These are phyloP conservation scores for Psilocybe cyanescens DNA, from an alignment of 768 basidiomycete species.

Conservation along the genomic window DNA sequence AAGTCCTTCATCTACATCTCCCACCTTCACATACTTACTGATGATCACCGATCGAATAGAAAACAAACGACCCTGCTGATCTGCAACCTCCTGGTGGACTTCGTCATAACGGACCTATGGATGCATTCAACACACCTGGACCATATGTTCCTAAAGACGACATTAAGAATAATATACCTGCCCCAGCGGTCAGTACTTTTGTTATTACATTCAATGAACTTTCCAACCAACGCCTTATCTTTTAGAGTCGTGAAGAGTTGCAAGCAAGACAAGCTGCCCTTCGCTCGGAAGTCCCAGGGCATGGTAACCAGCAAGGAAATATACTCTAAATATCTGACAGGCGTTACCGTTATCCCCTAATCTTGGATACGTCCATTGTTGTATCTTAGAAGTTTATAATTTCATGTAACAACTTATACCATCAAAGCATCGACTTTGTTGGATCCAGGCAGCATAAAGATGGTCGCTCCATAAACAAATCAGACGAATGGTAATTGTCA, in stretches of 20 bases:
- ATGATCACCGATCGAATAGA: constrained; percentile 35
- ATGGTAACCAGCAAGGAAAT: constrained; percentile 10
- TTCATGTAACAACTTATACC: too few relatives aligned
- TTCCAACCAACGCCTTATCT: background rate
- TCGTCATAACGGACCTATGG: constrained; percentile 39
- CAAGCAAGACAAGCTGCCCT: constrained; percentile 37
- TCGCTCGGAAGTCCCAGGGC: constrained; percentile 9
- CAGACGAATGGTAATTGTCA: too few relatives aligned
- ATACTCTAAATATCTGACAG: background rate
- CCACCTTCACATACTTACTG: background rate
- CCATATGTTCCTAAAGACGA: constrained; percentile 54
- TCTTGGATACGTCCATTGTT: background rate
- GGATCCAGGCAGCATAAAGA: too few relatives aligned
- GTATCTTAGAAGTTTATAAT: background rate
- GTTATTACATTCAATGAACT: background rate
- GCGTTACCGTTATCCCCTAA: background rate
- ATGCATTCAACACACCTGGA: constrained; percentile 52
- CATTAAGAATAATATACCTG: constrained; percentile 46
- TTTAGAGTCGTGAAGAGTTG: constrained; percentile 56
- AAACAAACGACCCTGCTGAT: constrained; percentile 63
- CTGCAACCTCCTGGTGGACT: constrained; percentile 42
- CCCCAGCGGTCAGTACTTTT: constrained; percentile 45
- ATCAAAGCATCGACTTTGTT: too few relatives aligned
- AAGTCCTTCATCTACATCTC: constrained; percentile 6
- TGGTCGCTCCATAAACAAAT: too few relatives aligned